Percentiles rank a stretch among this genome's conserved stretches.
phyloP scores from a whole-genome alignment of 2,329 filamentous ascomycete species.

The Ophiosphaerella narmari region DNA sequence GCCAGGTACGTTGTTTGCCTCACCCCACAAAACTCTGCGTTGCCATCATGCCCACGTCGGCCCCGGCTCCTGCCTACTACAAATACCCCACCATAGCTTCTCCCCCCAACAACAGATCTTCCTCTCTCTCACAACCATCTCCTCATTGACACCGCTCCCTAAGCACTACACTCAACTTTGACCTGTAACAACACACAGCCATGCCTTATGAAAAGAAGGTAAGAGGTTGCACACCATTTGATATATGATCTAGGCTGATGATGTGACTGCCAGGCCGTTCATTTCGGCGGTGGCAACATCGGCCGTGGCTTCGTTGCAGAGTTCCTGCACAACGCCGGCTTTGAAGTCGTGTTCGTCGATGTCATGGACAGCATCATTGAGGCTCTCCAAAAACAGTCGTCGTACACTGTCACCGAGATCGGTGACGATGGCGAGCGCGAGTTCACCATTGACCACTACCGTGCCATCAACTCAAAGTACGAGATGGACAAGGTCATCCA shows the following conservation, averaged over 20 bases:
- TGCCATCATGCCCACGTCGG: conserved; percentile 9
- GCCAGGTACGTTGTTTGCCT: conserved; percentile 17
- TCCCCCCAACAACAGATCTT: conserved; percentile 3
- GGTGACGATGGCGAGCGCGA: conserved; percentile 79
- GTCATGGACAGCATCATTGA: conserved; percentile 85
- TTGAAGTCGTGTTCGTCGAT: conserved; percentile 95
- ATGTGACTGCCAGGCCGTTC: conserved; percentile 43
- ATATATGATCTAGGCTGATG: neutral
- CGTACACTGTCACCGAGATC: conserved; percentile 92
- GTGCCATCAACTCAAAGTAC: conserved; percentile 92
- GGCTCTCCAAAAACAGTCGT: conserved; percentile 72
- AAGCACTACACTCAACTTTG: conserved; percentile 6
- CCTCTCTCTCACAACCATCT: neutral
- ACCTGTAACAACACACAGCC: conserved; percentile 15
- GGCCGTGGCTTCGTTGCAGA: conserved; percentile 55
- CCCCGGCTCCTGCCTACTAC: conserved; percentile 26
- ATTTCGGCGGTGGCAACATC: conserved; percentile 60
- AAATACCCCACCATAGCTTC: conserved; percentile 29
- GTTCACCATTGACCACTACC: conserved; percentile 91
- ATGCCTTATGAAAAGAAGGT: conserved; percentile 51
- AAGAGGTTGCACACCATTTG: neutral
- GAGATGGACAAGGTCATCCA: conserved; percentile 80
- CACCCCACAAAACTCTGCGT: conserved; percentile 10
- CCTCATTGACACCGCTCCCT: conserved; percentile 21
- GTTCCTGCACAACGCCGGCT: conserved; percentile 92